Evolutionary conservation across 305 asterid species (phyloP), one percentile per base, ranked within the genome.

Genomic region (Fraxinus floribunda): DNA sequence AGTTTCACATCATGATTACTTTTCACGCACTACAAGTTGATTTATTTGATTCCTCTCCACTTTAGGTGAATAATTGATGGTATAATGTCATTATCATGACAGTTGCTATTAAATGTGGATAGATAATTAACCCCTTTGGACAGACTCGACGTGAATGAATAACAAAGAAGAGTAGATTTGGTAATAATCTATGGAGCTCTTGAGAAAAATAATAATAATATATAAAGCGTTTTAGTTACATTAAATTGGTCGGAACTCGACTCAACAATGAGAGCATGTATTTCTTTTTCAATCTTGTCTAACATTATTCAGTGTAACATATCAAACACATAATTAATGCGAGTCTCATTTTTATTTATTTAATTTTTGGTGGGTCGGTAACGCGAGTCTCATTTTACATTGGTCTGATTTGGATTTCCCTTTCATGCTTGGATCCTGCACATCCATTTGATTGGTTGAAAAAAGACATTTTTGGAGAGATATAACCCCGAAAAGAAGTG

Each of bases 371-470:
- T 35, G 39, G 39, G 8, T 36, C 39, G 39, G 7, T 5, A 36
- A 36, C 39, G 39, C 7, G 39, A 36, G 39, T 36, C 39, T 36
- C 39, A 36, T 36, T 36, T 36, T 36, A 41, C 49, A 2, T 46
- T 46, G 55, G 5, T 46, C 55, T 46, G 55, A 13, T 15, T 41
- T 46, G 55, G 55, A 46, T 46, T 46, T 46, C 15, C 22, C 8
- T 52, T 52, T 52, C 22, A 1, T 52, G 62, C 62, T 16, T 4
- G 8, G 20, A 52, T 16, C 8, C 20, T 24, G 3, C 76, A 30
- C 38, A 75, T 49, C 30, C 60, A 1, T 75, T 75, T 75, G 60
- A 75, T 75, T 75, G 60, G 78, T 20, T 75, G 78, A 75, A 13
- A 13, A 75, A 38, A 30, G 8, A 75, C 34, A 34, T 75, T n/a